Evolutionary conservation across 2,329 filamentous ascomycete species (phyloP).

Genomic region (Fusarium sp.): DNA sequence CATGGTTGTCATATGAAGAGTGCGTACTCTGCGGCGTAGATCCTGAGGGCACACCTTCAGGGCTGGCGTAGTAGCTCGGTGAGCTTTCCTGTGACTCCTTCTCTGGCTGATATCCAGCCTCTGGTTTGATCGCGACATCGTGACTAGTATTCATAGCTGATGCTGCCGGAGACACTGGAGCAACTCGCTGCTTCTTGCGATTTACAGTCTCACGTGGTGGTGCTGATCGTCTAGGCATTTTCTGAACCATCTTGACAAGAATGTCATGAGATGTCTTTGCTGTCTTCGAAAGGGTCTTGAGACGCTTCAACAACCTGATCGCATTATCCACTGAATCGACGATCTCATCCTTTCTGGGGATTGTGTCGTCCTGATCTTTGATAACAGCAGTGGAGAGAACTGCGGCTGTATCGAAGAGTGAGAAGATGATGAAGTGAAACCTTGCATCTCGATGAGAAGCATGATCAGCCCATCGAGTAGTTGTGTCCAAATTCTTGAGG

Average conservation of each 20-base stretch:
- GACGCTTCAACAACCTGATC: constrained; percentile 48
- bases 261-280: constrained; percentile 53
- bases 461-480: constrained; percentile 56
- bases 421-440: constrained; percentile 64
- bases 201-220: constrained; percentile 2
- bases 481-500: constrained; percentile 55
- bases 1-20: constrained; percentile 11
- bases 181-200: constrained; percentile 29
- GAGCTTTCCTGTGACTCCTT: constrained; percentile 28
- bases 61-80: constrained; percentile 26
- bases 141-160: background rate
- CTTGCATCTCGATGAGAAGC: constrained; percentile 59
- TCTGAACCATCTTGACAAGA: constrained; percentile 46
- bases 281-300: constrained; percentile 49
- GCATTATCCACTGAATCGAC: constrained; percentile 52
- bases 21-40: constrained; percentile 36
- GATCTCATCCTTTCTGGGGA: constrained; percentile 56
- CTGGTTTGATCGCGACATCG: constrained; percentile 5
- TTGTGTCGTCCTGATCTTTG: constrained; percentile 56
- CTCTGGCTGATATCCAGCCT: constrained; percentile 9
- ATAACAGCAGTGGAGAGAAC: constrained; percentile 62
- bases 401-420: constrained; percentile 63
- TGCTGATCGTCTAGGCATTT: constrained; percentile 46
- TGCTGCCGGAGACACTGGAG: background rate
- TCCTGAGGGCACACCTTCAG: constrained; percentile 14